Evolutionary conservation across 78 protist species (phyloP).

Genomic region (Dictyostelium firmibasis): DNA sequence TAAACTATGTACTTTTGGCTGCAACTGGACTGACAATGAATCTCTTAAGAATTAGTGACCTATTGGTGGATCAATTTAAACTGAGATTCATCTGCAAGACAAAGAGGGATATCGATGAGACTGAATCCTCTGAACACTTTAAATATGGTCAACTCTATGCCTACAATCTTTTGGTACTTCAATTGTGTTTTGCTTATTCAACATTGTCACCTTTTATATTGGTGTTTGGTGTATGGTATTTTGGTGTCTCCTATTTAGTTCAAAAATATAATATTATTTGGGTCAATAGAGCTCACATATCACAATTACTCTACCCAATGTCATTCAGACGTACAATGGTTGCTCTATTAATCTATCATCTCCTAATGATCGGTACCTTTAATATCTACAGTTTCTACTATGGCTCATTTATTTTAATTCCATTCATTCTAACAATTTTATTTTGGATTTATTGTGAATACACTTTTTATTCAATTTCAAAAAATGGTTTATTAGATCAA

Average conservation of each 20-base stretch:
- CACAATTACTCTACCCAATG: neutral
- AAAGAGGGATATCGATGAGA: conserved; percentile 10
- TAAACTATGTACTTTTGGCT: conserved; percentile 27
- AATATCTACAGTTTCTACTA: conserved; percentile 45
- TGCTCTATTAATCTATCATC: conserved; percentile 21
- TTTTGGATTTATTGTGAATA: conserved; percentile 1
- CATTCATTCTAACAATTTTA: conserved; percentile 19
- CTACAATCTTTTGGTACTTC: neutral
- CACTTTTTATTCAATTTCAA: neutral
- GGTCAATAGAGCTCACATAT: neutral
- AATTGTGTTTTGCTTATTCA: conserved; percentile 17
- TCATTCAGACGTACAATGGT: neutral
- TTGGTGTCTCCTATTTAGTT: conserved; percentile 1
- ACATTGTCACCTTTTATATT: conserved; percentile 50
- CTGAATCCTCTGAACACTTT: neutral
- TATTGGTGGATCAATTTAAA: neutral
- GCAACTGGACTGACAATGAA: neutral
- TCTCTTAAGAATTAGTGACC: neutral
- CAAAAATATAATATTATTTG: conserved; percentile 26
- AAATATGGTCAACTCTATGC: conserved; percentile 12
- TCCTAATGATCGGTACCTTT: conserved; percentile 59
- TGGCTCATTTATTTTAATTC: conserved; percentile 29
- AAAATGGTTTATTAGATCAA: conserved; percentile 38
- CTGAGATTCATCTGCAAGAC: neutral
- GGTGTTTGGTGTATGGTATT: conserved; percentile 42